A percentile compares a stretch with the other conserved stretches of the same genome.
These are phyloP conservation scores for Usnea hakonensis DNA, from an alignment of 495 filamentous ascomycete genomes.

Conservation along the genomic window DNA sequence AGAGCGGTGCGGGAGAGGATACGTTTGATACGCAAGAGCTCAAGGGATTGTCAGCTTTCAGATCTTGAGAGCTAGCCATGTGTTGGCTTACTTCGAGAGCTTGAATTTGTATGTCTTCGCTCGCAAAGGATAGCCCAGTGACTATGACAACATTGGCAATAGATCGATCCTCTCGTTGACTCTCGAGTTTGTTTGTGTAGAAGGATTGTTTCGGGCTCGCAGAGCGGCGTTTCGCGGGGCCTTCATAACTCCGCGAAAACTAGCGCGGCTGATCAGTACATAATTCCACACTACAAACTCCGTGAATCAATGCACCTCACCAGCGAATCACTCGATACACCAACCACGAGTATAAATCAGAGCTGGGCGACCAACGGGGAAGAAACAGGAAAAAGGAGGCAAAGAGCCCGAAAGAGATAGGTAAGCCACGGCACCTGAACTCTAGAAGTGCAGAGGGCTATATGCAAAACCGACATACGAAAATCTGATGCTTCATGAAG, in stretches of 20 bases:
- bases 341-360: not conserved
- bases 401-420: not conserved
- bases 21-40: slow-evolving; percentile 74
- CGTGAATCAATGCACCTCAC: not conserved
- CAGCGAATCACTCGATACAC: not conserved
- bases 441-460: not conserved
- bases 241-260: not conserved
- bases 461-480: not conserved
- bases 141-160: slow-evolving; percentile 79
- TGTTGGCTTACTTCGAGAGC: slow-evolving; percentile 55
- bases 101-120: slow-evolving; percentile 72
- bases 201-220: not conserved
- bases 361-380: not conserved
- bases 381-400: not conserved
- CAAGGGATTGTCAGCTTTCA: slow-evolving; percentile 2
- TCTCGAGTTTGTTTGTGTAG: not conserved
- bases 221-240: not conserved
- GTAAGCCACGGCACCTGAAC: not conserved
- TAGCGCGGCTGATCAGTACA: not conserved
- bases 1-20: slow-evolving; percentile 65
- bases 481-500: not conserved
- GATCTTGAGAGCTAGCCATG: not conserved
- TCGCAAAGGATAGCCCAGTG: slow-evolving; percentile 65
- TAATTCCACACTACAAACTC: not conserved
- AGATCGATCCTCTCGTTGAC: slow-evolving; percentile 24